Conservation (phyloP, 805 yeast genomes). For the Metschnikowia rubicola region DNA sequence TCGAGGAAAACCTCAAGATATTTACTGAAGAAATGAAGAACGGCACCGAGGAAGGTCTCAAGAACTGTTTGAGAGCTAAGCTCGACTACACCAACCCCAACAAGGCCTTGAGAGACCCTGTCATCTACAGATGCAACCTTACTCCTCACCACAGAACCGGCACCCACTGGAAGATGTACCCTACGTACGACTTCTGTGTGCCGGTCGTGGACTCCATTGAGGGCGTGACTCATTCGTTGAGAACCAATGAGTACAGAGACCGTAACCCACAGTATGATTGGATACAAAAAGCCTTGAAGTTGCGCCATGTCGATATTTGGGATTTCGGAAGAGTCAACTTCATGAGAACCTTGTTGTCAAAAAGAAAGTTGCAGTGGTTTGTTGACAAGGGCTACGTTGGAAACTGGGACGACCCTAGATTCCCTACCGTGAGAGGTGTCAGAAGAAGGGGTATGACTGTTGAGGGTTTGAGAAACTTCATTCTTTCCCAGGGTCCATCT, state of each 20-base stretch:
- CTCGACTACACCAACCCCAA: slow-evolving; percentile 86
- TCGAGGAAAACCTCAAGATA: slow-evolving; percentile 85
- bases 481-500: slow-evolving; percentile 96
- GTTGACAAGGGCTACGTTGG: slow-evolving; percentile 85
- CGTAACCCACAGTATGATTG: slow-evolving; percentile 98
- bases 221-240: slow-evolving; percentile 96
- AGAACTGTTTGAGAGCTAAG: slow-evolving; percentile 94
- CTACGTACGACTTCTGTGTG: slow-evolving; percentile 98
- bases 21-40: slow-evolving; percentile 90
- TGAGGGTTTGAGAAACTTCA: slow-evolving; percentile 92
- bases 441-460: slow-evolving; percentile 99
- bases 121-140: slow-evolving; percentile 92
- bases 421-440: slow-evolving; percentile 99
- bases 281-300: slow-evolving; percentile 76
- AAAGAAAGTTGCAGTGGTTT: slow-evolving; percentile 98
- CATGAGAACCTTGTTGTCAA: slow-evolving; percentile 89
- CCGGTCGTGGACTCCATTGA: slow-evolving; percentile 94
- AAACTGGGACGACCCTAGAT: slow-evolving; percentile 99
- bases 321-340: slow-evolving; percentile 97
- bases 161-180: slow-evolving; percentile 88
- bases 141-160: slow-evolving; percentile 99
- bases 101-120: slow-evolving; percentile 97
- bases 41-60: slow-evolving; percentile 89
- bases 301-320: slow-evolving; percentile 95
- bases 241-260: slow-evolving; percentile 98